Base-by-base conservation (phyloP, 2,329 filamentous ascomycete species). In the Myriosclerotinia curreyana region DNA sequence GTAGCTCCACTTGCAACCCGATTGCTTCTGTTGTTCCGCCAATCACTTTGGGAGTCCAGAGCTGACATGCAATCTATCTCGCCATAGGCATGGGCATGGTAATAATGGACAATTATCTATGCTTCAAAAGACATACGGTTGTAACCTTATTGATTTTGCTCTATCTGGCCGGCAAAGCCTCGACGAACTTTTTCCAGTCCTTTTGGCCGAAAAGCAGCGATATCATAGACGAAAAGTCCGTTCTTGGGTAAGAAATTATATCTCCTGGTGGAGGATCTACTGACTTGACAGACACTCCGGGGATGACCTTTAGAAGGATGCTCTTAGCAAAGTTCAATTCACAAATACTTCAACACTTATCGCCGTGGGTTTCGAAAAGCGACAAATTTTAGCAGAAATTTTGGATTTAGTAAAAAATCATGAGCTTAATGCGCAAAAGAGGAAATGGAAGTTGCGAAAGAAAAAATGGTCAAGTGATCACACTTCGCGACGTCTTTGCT, bases 401-500 rank as follows among this genome's bases (percentile, higher is more conserved):
- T 34, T 51, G 49, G n/a, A 51, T 28, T 5, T 51, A 8, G 49
- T 51, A 17, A 8, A 51, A 12, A 28, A 51, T 20, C 49, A 51
- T 7, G 49, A 51, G 7, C n/a, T 48, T n/a, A 48, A 58, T 17
- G 54, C 40, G 1, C 54, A 46, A 17, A 20, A 34, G 20, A 36
- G n/a, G 7, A 36, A 36, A 36, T 48, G 40, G 40, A 46, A 48
- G n/a, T 15, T 46, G 25, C 20, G 17, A 58, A 46, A 17, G 25
- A 49, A 50, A 50, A 17, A 65, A 61, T 15, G 66, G 62, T 5
- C 54, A 62, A 28, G 28, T 52, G 5, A 42, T 67, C 36, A 56
- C 67, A 8, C 17, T 66, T 31, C 34, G 64, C 34, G 67, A 67
- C 48, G 8, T 67, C 1, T 64, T 67, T 22, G 56, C 34, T 3